Conservation (phyloP, 257 asterid species). For the Solanum chaucha region DNA sequence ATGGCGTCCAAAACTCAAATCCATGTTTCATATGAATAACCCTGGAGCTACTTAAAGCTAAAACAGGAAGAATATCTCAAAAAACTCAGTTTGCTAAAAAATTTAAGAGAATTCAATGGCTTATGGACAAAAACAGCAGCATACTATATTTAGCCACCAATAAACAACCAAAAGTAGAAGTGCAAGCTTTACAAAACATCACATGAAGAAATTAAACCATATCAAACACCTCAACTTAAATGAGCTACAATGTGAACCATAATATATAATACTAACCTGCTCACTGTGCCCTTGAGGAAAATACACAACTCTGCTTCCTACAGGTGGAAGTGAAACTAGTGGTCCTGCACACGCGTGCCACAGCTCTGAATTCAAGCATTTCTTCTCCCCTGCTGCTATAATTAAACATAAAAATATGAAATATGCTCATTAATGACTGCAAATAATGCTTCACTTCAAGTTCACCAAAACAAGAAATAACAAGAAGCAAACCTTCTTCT, state of each 20-base stretch:
- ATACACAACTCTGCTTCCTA: constrained; percentile 84
- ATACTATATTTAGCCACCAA: not conserved
- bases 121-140: not conserved
- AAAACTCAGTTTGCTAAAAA: not conserved
- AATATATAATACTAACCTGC: constrained; percentile 37
- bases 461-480: not conserved
- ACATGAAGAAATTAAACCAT: not conserved
- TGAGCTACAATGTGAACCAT: not conserved
- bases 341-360: constrained; percentile 99
- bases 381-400: constrained; percentile 53
- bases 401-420: not conserved
- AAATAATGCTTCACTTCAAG: not conserved
- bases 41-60: not conserved
- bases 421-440: not conserved
- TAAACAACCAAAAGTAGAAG: not conserved
- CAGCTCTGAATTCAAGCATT: constrained; percentile 90
- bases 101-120: not conserved
- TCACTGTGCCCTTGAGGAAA: constrained; percentile 95
- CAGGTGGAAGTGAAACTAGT: constrained; percentile 73
- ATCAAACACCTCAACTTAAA: not conserved
- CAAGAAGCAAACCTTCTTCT: constrained; percentile 51
- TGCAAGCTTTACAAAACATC: not conserved
- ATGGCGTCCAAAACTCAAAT: not conserved
- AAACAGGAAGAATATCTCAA: not conserved
- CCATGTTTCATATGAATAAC: not conserved